Evolutionary conservation across 768 basidiomycete genomes (phyloP), one percentile per base, ranked within the genome.

Genomic region (Dacryopinax spathularia): DNA sequence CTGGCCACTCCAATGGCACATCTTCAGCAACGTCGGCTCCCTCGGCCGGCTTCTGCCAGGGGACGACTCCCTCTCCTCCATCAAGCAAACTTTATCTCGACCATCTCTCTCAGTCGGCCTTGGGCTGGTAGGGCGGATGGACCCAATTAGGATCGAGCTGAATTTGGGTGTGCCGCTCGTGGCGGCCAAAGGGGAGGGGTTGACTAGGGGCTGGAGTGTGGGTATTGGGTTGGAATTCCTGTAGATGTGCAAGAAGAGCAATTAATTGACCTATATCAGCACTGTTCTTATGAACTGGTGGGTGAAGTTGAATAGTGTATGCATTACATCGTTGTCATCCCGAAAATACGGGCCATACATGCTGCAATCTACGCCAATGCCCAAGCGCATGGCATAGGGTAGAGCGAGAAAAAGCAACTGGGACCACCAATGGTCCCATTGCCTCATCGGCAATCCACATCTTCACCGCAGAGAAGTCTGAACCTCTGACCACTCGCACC

Each of bases 161-260:
- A 95, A 94, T 72, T 81, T 95, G 66, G 90, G 91, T 6, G 78
- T 95, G 34, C 92, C 92, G 4, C 77, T 96, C 2, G 80, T 86
- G 1, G 81, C 83, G 1, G 82, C 81, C 44, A 81, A 77, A 69
- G 83, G 82, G 62, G 91, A 90, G 72, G 83, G 83, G 9, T 69
- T 74, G 63, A 79, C 82, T 69, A 84, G 81, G 69, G 91, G 91
- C 7, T 75, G 91, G 44, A 89, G 89, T 73, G 81, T 90, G 29
- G 91, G 91, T 2, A 81, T 93, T 66, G 91, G 88, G 1, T 70
- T 91, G 63, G 87, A 89, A 67, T 89, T 91, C 75, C 70, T 89
- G 71, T 91, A 65, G 59, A 22, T 15, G 6, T 18, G 4, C 18
- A 41, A 4, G 22, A 41, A 41, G 6, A 6, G 39, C 39, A 41